These are phyloP conservation scores for Pneumocystis wakefieldiae DNA, from an alignment of 1,139 yeast genomes.

Conservation along the genomic window DNA sequence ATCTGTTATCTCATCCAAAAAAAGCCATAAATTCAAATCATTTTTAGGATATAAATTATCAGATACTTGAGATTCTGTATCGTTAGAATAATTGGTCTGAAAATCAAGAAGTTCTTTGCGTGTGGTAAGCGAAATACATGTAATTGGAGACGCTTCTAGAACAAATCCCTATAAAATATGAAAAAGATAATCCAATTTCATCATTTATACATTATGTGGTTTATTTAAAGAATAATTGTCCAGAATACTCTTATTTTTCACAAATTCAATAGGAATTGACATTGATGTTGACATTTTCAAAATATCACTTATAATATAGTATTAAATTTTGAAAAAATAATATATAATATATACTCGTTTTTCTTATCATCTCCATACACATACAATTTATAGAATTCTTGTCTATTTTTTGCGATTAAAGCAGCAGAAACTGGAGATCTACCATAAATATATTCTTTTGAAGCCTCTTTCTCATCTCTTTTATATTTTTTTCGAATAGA, in stretches of 20 bases:
- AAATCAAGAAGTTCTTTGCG: background rate
- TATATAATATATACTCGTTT: background rate
- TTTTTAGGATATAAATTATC: background rate
- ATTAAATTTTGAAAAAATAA: background rate
- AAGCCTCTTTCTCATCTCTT: background rate
- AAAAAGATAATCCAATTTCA: background rate
- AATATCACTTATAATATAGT: background rate
- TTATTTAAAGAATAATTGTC: background rate
- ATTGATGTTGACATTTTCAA: background rate
- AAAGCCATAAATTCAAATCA: slow-evolving; percentile 5
- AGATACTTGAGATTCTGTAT: background rate
- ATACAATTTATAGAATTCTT: background rate
- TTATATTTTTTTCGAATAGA: background rate
- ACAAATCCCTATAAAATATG: background rate
- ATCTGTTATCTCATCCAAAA: slow-evolving; percentile 38
- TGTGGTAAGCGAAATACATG: background rate
- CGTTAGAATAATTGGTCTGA: background rate
- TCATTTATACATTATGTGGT: background rate
- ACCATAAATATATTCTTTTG: background rate
- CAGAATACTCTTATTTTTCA: background rate
- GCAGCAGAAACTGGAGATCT: background rate
- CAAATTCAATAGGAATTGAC: background rate
- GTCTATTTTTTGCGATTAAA: background rate
- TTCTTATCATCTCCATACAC: background rate
- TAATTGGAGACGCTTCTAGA: background rate